Conservation (phyloP, 2,329 filamentous ascomycete species). For the Acephala macrosclerotiorum region DNA sequence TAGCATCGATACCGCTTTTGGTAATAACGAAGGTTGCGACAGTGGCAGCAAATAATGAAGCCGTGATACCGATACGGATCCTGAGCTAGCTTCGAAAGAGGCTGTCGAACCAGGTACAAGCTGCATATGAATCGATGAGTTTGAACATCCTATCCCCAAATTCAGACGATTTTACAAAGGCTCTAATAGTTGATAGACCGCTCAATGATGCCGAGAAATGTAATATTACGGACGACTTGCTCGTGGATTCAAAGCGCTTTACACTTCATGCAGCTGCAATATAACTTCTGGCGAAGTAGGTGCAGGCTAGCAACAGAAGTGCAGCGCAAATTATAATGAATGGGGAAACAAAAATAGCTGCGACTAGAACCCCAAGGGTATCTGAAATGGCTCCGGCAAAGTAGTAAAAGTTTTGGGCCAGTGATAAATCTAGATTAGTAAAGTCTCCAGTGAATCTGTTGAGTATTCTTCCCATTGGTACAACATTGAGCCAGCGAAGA, state of each 20-base stretch:
- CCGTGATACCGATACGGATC: conserved; percentile 74
- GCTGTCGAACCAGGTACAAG: conserved; percentile 69
- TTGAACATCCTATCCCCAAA: conserved; percentile 73
- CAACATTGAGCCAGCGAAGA: conserved; percentile 78
- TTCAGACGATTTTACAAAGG: conserved; percentile 70
- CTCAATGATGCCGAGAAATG: conserved; percentile 71
- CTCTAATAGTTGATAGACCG: conserved; percentile 76
- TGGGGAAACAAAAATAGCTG: conserved; percentile 68
- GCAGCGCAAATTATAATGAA: conserved; percentile 68
- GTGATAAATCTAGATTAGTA: conserved; percentile 70
- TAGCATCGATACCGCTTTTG: conserved; percentile 66
- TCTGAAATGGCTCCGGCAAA: conserved; percentile 63
- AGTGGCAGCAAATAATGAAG: conserved; percentile 69
- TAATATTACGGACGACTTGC: conserved; percentile 77
- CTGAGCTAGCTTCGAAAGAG: conserved; percentile 76
- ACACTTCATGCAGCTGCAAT: conserved; percentile 72
- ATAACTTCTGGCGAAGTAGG: conserved; percentile 61
- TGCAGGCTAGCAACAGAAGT: conserved; percentile 23
- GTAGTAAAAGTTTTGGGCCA: conserved; percentile 68
- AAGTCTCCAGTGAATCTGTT: conserved; percentile 83
- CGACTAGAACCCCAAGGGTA: conserved; percentile 68
- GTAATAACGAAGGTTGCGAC: conserved; percentile 70
- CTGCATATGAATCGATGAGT: conserved; percentile 70
- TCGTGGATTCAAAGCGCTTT: conserved; percentile 77
- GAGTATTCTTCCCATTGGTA: conserved; percentile 75